Evolutionary conservation across 805 yeast species (phyloP), one percentile per base, ranked within the genome.

Genomic region (Suhomyces sp.): DNA sequence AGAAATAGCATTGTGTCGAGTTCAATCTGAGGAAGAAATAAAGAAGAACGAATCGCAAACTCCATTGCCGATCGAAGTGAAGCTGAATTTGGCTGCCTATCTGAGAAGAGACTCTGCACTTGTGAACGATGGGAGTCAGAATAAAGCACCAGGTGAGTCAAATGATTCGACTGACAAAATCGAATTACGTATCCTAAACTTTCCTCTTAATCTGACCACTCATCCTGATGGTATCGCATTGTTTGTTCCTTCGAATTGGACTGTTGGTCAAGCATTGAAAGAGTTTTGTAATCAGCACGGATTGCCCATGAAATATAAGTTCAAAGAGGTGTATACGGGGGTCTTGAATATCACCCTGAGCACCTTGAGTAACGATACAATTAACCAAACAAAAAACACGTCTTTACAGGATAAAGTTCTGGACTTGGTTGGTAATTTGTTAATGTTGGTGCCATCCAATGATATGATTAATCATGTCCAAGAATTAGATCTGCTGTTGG

Each of bases 1-100:
- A 45, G 96, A 88, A 46, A 75, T 93, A 37, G 95, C 95, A 0
- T 54, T 93, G 9, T 81, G 88, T 34, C 64, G 58, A 42, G 86
- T 84, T 2, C 47, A 63, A 2, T 72, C 68, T n/a, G 68, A 54
- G 7, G 37, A 38, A 3, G 78, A 79, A 38, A 60, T 60, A 22
- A 35, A 51, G n/a, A 49, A 48, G 18, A 81, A 83, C 51, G 79
- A 76, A 36, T 44, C 38, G 1, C 58, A 59, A 5, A 73, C 85
- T 0, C 88, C 90, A 3, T 60, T 77, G 23, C 76, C 83, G 0
- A 52, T 56, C 25, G 74, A 68, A 39, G 60, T 64, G 36, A 58
- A 22, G 17, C 29, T 25, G 15, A 35, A 19, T 20, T 22, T 39
- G 14, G 17, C 24, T 15, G 34, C 35, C 9, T 38, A 32, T 13